Evolutionary conservation across 164 flowering plant species (phyloP).

Genomic region (Chimonanthus salicifolius): DNA sequence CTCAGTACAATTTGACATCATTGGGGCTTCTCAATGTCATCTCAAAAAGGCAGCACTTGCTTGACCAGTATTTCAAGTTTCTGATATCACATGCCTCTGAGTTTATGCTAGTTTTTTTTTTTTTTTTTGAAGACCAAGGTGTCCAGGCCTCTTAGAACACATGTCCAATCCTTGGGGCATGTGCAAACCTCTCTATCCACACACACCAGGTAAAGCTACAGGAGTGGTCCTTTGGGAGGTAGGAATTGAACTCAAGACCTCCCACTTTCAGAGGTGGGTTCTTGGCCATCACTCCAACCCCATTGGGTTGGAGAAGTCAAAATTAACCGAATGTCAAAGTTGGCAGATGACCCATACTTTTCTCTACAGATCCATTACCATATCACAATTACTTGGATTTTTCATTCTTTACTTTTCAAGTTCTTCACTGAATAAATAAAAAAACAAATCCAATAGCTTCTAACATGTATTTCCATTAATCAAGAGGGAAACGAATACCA

Average conservation of each 20-base stretch:
- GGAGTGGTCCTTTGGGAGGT: too few species aligned
- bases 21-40: background rate
- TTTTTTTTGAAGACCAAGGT: too few species aligned
- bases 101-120: background rate
- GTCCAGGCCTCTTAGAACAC: too few species aligned
- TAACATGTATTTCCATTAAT: background rate
- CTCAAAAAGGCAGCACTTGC: background rate
- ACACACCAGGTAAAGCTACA: too few species aligned
- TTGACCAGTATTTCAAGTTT: background rate
- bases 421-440: too few species aligned
- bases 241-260: too few species aligned
- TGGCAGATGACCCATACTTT: background rate
- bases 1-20: background rate
- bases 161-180: too few species aligned
- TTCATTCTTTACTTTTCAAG: too few species aligned
- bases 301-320: background rate
- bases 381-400: too few species aligned
- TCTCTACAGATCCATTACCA: background rate
- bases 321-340: background rate
- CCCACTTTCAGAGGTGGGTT: too few species aligned
- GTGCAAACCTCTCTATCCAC: too few species aligned
- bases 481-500: background rate
- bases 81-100: background rate
- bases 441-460: background rate
- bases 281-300: background rate